Base-by-base conservation (phyloP, 2,329 filamentous ascomycete species). In the Fusarium caatingaense region DNA sequence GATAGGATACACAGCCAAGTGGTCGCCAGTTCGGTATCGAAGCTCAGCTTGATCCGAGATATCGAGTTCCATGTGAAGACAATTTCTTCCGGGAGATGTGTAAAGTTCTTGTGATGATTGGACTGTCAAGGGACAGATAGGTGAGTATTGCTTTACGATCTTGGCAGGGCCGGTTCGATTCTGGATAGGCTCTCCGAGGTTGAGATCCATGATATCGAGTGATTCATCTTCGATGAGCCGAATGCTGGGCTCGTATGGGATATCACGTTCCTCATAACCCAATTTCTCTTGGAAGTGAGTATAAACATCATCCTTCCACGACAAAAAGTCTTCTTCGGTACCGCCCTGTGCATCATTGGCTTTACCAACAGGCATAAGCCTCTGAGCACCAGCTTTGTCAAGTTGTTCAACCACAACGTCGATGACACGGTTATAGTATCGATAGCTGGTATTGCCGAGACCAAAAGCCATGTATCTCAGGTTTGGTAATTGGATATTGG, bases 1-100 rank as follows among this genome's bases (percentile, higher is more conserved):
- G n/a, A 74, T 75, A 3, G 81, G 80, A 70, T 77, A 83, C 2
- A 83, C 62, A 16, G 78, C 79, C 18, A 83, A 55, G 56, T 83
- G 80, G 41, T 83, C 82, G 2, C 81, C 81, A 3, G 82, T 82
- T 49, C 77, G 71, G 66, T 83, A 83, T 8, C 64, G 68, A 27
- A 81, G 66, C 13, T 76, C 68, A 2, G 73, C 66, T 11, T 74
- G 60, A 59, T 34, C 69, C 18, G 48, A 64, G 12, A 82, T 72
- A 53, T 81, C 80, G 9, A 83, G 63, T 28, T 83, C 80, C 51
- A 83, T 72, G 56, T 82, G 60, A 11, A 77, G 30, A 32, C 76
- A 83, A 45, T 77, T 78, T 23, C 77, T 68, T 32, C 68, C 57
- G 12, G 59, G 68, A 23, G 30, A 72, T 13, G 46, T 63, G 28